A percentile compares a stretch with the other conserved stretches of the same genome.
Evolutionary conservation across 1,139 yeast genomes (phyloP).

Genomic region (Zygosaccharomyces sapae): DNA sequence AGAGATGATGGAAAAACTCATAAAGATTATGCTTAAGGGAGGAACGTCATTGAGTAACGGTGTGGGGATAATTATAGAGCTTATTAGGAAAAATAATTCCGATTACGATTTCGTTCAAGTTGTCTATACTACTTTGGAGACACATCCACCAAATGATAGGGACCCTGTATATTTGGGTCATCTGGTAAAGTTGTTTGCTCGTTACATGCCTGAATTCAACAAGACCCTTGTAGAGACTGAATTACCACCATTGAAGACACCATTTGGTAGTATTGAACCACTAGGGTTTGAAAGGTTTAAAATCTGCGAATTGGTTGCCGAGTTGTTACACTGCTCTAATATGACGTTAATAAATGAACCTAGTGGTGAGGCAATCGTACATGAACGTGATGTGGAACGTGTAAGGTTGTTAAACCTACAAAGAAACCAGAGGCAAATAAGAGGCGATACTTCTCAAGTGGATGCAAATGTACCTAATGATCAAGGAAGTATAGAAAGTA

Average conservation of each 20-base stretch:
- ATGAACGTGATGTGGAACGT: conserved; percentile 71
- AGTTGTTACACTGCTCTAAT: conserved; percentile 89
- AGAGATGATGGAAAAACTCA: conserved; percentile 59
- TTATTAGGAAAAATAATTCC: conserved; percentile 90
- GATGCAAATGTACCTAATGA: conserved; percentile 1
- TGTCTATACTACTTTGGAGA: conserved; percentile 76
- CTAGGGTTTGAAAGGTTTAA: conserved; percentile 94
- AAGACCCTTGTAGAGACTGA: conserved; percentile 44
- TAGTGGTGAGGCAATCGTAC: conserved; percentile 71
- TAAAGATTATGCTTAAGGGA: conserved; percentile 82
- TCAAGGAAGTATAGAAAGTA: conserved; percentile 4
- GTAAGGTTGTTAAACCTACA: conserved; percentile 18
- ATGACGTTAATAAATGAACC: conserved; percentile 89
- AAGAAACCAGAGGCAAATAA: conserved; percentile 5
- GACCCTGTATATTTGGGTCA: conserved; percentile 95
- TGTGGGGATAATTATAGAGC: conserved; percentile 92
- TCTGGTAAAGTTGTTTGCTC: conserved; percentile 73
- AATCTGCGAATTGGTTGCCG: conserved; percentile 93
- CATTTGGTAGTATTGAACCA: conserved; percentile 77
- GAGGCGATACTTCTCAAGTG: conserved; percentile 3
- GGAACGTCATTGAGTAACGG: conserved; percentile 93
- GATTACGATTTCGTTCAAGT: conserved; percentile 93
- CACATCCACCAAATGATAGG: conserved; percentile 91
- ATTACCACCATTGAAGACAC: conserved; percentile 52
- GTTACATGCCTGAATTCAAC: conserved; percentile 67